Evolutionary conservation across 2,329 filamentous ascomycete genomes (phyloP).

Genomic region (Phoma herbarum): DNA sequence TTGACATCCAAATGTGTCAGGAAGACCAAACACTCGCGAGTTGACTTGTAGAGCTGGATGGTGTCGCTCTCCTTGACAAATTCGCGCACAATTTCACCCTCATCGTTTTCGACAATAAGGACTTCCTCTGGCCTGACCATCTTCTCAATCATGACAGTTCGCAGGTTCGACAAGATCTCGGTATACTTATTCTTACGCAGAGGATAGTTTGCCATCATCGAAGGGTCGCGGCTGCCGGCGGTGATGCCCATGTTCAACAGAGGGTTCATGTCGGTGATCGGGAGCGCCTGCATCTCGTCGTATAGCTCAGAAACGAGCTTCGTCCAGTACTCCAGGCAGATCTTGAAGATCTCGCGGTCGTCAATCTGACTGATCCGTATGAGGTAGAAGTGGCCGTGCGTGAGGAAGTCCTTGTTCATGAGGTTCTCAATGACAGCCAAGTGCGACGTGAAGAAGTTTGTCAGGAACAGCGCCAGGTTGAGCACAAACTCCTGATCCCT

Average conservation of each 20-base stretch:
- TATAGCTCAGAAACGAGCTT: slow-evolving; percentile 98
- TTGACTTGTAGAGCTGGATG: slow-evolving; percentile 99
- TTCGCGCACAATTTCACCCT: slow-evolving; percentile 97
- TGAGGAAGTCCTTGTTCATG: slow-evolving; percentile 92
- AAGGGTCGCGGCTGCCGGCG: slow-evolving; percentile 83
- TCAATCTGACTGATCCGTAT: slow-evolving; percentile 99
- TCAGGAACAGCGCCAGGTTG: slow-evolving; percentile 93
- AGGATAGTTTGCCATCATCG: slow-evolving; percentile 85
- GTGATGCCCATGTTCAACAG: slow-evolving; percentile 80
- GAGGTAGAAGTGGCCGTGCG: slow-evolving; percentile 96
- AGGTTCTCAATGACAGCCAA: slow-evolving; percentile 94
- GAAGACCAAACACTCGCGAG: slow-evolving; percentile 95
- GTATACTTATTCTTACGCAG: slow-evolving; percentile 98
- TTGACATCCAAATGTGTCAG: slow-evolving; percentile 96
- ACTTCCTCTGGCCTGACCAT: slow-evolving; percentile 99
- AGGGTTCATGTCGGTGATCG: slow-evolving; percentile 91
- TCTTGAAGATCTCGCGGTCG: slow-evolving; percentile 99
- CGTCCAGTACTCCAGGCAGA: slow-evolving; percentile 98
- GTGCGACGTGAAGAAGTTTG: slow-evolving; percentile 96
- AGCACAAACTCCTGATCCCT: slow-evolving; percentile 97
- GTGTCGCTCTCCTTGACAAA: slow-evolving; percentile 99
- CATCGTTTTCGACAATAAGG: slow-evolving; percentile 98
- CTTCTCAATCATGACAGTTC: slow-evolving; percentile 99
- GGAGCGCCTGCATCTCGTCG: slow-evolving; percentile 97
- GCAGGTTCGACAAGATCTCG: slow-evolving; percentile 90